A percentile compares a stretch with the other conserved stretches of the same genome.
Evolutionary conservation across 768 basidiomycete species (phyloP).

Genomic region (Lyophyllum semitale): DNA sequence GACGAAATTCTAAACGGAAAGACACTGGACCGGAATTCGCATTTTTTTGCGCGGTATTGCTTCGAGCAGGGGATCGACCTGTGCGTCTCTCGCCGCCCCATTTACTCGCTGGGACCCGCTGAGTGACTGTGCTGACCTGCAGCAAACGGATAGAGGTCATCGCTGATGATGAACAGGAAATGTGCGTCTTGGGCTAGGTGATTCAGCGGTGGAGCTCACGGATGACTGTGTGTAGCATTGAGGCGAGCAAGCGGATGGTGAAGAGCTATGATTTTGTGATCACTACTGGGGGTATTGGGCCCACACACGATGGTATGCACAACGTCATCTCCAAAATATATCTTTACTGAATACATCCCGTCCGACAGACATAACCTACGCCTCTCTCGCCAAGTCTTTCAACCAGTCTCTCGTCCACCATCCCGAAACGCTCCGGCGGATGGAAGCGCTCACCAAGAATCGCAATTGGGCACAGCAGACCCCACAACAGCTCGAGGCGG

Average conservation of each 20-base stretch:
- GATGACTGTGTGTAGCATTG: constrained; percentile 50
- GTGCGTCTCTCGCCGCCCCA: constrained; percentile 37
- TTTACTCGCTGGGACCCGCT: constrained; percentile 1
- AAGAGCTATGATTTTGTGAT: constrained; percentile 86
- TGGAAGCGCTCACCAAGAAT: constrained; percentile 61
- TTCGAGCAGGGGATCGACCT: constrained; percentile 86
- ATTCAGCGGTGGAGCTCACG: background rate
- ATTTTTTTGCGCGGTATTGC: constrained; percentile 85
- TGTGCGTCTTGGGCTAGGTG: constrained; percentile 47
- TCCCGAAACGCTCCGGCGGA: constrained; percentile 73
- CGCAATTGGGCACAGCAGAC: constrained; percentile 64
- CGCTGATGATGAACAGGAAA: constrained; percentile 87
- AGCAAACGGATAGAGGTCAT: constrained; percentile 92
- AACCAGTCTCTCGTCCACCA: constrained; percentile 69
- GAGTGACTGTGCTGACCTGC: constrained; percentile 24
- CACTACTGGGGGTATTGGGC: constrained; percentile 89
- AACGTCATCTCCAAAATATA: background rate
- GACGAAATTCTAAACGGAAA: constrained; percentile 95
- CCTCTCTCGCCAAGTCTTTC: constrained; percentile 86
- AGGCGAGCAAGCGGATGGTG: constrained; percentile 84
- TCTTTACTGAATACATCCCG: background rate
- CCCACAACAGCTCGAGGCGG: constrained; percentile 73
- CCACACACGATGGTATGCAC: constrained; percentile 80
- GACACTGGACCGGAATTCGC: constrained; percentile 80
- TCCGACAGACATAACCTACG: constrained; percentile 81